phyloP scores from a whole-genome alignment of 495 filamentous ascomycete species.

The Penicillium simplicissimum region DNA sequence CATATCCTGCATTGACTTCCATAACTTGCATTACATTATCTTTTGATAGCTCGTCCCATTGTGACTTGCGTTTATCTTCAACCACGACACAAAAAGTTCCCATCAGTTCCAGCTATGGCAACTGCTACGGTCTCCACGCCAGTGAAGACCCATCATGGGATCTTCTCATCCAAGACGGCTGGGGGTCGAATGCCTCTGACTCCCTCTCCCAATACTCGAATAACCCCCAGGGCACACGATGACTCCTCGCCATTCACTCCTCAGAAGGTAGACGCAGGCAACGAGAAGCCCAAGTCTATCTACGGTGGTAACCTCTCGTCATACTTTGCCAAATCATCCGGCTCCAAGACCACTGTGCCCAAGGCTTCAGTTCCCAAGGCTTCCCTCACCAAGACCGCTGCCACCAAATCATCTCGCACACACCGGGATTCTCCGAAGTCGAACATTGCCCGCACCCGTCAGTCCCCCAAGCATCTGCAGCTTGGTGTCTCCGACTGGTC shows the following conservation, averaged over 20 bases:
- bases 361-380: constrained; percentile 31
- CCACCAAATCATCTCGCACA: constrained; percentile 27
- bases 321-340: constrained; percentile 74
- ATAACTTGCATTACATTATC: constrained; percentile 26
- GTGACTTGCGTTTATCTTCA: constrained; percentile 10
- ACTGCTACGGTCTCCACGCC: constrained; percentile 86
- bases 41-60: constrained; percentile 19
- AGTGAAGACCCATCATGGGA: constrained; percentile 86
- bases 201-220: constrained; percentile 75
- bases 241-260: constrained; percentile 68
- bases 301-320: constrained; percentile 73
- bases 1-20: constrained; percentile 22
- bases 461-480: constrained; percentile 80
- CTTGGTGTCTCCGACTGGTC: constrained; percentile 91
- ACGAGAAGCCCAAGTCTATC: constrained; percentile 61
- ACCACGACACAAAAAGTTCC: constrained; percentile 23
- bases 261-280: constrained; percentile 55
- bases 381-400: constrained; percentile 22
- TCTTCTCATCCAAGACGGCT: constrained; percentile 90
- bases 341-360: constrained; percentile 58
- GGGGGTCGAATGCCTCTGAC: constrained; percentile 94
- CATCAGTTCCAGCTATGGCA: constrained; percentile 65
- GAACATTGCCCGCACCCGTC: constrained; percentile 75
- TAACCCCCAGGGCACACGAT: constrained; percentile 48
- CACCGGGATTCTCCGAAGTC: constrained; percentile 86